These are phyloP conservation scores for Juglanconis oblonga DNA, from an alignment of 2,329 filamentous ascomycete genomes.

Conservation along the genomic window DNA sequence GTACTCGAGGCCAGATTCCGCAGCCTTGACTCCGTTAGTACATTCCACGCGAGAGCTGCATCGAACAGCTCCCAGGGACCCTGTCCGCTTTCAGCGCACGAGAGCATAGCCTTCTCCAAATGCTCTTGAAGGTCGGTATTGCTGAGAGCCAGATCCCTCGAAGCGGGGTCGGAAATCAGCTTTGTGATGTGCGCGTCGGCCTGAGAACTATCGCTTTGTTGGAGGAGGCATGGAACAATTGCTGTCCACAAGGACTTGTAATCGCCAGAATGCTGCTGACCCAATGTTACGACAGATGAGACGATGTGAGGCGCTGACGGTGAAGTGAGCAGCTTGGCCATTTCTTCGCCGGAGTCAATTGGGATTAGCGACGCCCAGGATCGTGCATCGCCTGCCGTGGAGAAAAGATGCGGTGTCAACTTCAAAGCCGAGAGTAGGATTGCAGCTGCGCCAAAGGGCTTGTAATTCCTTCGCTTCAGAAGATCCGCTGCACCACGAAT, in stretches of 20 bases:
- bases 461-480: constrained; percentile 50
- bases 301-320: constrained; percentile 67
- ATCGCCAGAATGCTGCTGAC: constrained; percentile 33
- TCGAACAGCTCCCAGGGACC: constrained; percentile 46
- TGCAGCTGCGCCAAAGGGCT: constrained; percentile 53
- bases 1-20: constrained; percentile 29
- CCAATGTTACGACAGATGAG: constrained; percentile 59
- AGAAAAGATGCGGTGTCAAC: constrained; percentile 41
- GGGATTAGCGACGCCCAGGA: constrained; percentile 43
- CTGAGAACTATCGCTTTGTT: constrained; percentile 25
- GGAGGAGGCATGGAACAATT: constrained; percentile 41
- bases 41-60: constrained; percentile 41
- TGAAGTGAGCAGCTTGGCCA: constrained; percentile 61
- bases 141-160: constrained; percentile 36
- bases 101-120: constrained; percentile 38
- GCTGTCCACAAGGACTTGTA: constrained; percentile 44
- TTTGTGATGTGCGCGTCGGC: constrained; percentile 36
- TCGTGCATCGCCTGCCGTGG: constrained; percentile 22
- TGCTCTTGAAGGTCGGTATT: constrained; percentile 44
- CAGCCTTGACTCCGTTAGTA: constrained; percentile 34
- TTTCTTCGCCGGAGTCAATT: constrained; percentile 51
- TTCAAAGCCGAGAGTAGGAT: constrained; percentile 40
- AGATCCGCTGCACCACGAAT: constrained; percentile 37
- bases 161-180: constrained; percentile 45
- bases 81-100: constrained; percentile 32